Evolutionary conservation across 83 land plant genomes (phyloP).

Genomic region (Isoetes engelmannii): DNA sequence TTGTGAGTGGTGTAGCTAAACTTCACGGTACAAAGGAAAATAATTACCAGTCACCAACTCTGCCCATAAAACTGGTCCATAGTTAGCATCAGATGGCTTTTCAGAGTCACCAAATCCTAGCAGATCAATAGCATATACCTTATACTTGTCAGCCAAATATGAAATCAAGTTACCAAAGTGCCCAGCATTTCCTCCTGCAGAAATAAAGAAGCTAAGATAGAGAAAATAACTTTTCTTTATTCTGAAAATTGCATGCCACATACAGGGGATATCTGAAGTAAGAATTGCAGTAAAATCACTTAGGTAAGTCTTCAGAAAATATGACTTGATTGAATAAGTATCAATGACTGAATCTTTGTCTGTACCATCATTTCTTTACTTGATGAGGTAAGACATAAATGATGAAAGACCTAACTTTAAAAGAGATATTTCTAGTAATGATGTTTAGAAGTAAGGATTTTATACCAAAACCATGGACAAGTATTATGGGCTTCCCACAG

Average conservation of each 20-base stretch:
- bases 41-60: conserved; percentile 32
- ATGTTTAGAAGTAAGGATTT: background rate
- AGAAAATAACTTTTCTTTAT: too few species aligned
- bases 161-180: conserved; percentile 37
- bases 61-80: conserved; percentile 44
- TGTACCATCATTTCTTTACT: too few species aligned
- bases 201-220: background rate
- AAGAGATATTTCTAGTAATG: too few species aligned
- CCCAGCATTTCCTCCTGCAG: conserved; percentile 41
- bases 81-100: conserved; percentile 29
- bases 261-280: too few species aligned
- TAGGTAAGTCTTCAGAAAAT: too few species aligned
- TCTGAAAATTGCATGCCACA: too few species aligned
- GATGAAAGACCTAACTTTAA: too few species aligned
- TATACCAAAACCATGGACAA: conserved; percentile 46
- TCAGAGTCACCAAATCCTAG: conserved; percentile 44
- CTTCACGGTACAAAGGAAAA: background rate
- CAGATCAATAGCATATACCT: conserved; percentile 38
- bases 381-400: too few species aligned
- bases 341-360: too few species aligned
- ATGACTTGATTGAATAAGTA: too few species aligned
- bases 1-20: too few species aligned
- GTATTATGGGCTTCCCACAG: conserved; percentile 39
- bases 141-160: conserved; percentile 27
- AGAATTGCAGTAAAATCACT: too few species aligned